These are phyloP conservation scores for Blastobotrys serpentis DNA, from an alignment of 1,139 yeast species.

Conservation along the genomic window DNA sequence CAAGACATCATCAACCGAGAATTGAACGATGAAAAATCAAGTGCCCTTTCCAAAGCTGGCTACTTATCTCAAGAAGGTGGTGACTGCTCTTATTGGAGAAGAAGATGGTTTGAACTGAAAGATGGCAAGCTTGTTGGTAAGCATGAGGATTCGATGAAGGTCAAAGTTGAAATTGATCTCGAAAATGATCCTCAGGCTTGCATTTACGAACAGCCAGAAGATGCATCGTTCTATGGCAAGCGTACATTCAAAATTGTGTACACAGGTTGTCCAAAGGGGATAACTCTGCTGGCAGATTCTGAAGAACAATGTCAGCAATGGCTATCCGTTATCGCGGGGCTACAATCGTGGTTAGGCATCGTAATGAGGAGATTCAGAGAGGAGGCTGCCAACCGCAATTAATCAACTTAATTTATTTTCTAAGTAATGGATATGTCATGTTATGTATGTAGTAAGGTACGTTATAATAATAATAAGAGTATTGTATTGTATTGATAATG, in stretches of 20 bases:
- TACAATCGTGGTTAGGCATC: background rate
- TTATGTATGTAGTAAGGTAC: background rate
- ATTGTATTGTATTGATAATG: background rate
- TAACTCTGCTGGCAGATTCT: conserved; percentile 65
- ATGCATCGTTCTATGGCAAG: conserved; percentile 36
- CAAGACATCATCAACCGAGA: conserved; percentile 31
- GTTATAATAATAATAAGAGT: too few species aligned
- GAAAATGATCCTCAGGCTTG: conserved; percentile 52
- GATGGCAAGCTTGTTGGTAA: conserved; percentile 63
- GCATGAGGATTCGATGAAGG: conserved; percentile 60
- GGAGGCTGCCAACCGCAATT: background rate
- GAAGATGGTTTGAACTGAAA: conserved; percentile 59
- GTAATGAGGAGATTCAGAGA: background rate
- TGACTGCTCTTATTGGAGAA: conserved; percentile 66
- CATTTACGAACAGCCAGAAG: conserved; percentile 33
- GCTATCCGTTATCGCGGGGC: conserved; percentile 42
- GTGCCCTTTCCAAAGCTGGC: conserved; percentile 40
- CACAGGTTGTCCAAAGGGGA: conserved; percentile 56
- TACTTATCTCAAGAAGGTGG: conserved; percentile 78
- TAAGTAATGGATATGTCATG: background rate
- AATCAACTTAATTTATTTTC: background rate
- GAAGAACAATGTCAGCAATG: conserved; percentile 52
- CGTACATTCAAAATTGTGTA: conserved; percentile 55
- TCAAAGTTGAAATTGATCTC: conserved; percentile 65
- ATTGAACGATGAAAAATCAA: conserved; percentile 6